These are phyloP conservation scores for Lentinula guzmanii DNA, from an alignment of 768 basidiomycete species.

Conservation along the genomic window DNA sequence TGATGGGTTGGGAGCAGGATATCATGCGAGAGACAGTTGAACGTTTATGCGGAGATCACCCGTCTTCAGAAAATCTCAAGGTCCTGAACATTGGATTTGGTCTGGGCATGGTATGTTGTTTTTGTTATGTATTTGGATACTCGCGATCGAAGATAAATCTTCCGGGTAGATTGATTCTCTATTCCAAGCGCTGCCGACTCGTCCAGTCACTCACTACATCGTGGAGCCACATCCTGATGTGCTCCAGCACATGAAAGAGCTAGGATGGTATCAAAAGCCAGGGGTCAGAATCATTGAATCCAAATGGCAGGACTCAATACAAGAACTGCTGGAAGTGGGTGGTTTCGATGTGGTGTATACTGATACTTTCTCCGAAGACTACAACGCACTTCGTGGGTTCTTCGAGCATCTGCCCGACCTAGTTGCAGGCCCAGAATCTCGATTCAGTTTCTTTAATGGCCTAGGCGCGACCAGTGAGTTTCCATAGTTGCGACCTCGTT, in stretches of 20 bases:
- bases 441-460: constrained; percentile 95
- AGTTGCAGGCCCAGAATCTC: constrained; percentile 64
- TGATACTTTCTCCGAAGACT: constrained; percentile 90
- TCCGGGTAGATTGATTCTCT: constrained; percentile 67
- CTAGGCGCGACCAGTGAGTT: constrained; percentile 86
- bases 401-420: constrained; percentile 79
- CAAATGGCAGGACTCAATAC: constrained; percentile 89
- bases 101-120: constrained; percentile 65
- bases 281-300: constrained; percentile 82
- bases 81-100: constrained; percentile 94
- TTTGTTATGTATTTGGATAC: background rate
- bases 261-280: constrained; percentile 72
- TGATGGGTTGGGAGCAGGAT: constrained; percentile 97
- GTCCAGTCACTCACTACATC: constrained; percentile 76
- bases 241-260: constrained; percentile 67
- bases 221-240: constrained; percentile 95
- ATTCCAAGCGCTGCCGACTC: constrained; percentile 59
- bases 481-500: background rate
- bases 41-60: constrained; percentile 50
- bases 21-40: constrained; percentile 86
- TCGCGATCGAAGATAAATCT: constrained; percentile 4
- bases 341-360: constrained; percentile 89
- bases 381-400: constrained; percentile 72
- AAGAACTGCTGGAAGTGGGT: constrained; percentile 52
- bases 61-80: constrained; percentile 44